Percentiles rank a stretch among this genome's conserved stretches.
phyloP scores from a whole-genome alignment of 192 early-diverging fungal species.

The Borealophlyctis nickersoniae region DNA sequence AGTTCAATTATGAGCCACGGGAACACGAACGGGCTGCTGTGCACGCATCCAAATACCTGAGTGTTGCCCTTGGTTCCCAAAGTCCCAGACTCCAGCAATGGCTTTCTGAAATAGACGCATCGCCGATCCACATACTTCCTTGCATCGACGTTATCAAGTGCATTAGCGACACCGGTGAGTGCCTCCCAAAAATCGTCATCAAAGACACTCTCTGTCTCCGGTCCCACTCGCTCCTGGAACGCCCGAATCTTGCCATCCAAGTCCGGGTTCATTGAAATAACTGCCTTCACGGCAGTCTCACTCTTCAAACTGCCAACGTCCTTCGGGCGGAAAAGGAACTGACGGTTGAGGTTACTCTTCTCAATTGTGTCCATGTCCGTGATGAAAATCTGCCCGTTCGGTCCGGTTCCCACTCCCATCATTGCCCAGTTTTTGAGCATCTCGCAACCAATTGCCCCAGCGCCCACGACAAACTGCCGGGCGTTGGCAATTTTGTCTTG shows the following conservation, averaged over 20 bases:
- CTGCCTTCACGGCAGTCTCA: slow-evolving; percentile 80
- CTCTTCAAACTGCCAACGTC: slow-evolving; percentile 86
- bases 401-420: slow-evolving; percentile 82
- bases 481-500: slow-evolving; percentile 82
- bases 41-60: slow-evolving; percentile 63
- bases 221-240: slow-evolving; percentile 84
- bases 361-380: slow-evolving; percentile 99
- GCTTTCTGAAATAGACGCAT: slow-evolving; percentile 94
- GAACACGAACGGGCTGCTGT: slow-evolving; percentile 30
- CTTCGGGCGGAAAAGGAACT: slow-evolving; percentile 93
- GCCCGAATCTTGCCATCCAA: slow-evolving; percentile 68
- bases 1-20: neutral
- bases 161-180: slow-evolving; percentile 93
- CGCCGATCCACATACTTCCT: slow-evolving; percentile 95
- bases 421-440: slow-evolving; percentile 99
- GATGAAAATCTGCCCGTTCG: slow-evolving; percentile 72
- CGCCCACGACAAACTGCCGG: slow-evolving; percentile 93
- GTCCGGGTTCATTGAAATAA: slow-evolving; percentile 89
- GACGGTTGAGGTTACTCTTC: slow-evolving; percentile 97
- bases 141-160: slow-evolving; percentile 97
- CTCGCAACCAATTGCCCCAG: slow-evolving; percentile 99
- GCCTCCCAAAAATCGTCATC: slow-evolving; percentile 86
- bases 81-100: slow-evolving; percentile 95
- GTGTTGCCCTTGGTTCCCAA: slow-evolving; percentile 99
- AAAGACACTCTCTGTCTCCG: slow-evolving; percentile 91